Evolutionary conservation across 768 basidiomycete species (phyloP).

Genomic region (Flagelloscypha sp.): DNA sequence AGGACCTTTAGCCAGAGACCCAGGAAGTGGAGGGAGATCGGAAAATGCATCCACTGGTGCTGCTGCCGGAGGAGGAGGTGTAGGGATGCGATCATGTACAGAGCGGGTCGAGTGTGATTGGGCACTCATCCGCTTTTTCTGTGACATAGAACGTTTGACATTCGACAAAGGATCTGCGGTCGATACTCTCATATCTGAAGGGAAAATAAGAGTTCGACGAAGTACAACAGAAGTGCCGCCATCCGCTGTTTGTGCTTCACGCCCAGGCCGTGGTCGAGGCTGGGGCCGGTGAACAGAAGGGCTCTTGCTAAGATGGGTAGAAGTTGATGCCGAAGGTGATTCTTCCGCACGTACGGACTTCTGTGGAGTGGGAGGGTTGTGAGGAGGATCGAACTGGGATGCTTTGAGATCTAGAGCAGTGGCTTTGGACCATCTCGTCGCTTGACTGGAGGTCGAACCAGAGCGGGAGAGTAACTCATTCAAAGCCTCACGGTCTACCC

Average conservation of each 20-base stretch:
- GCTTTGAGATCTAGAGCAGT: too few species aligned
- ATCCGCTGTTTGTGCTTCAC: slow-evolving; percentile 28
- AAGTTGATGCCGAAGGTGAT: slow-evolving; percentile 31
- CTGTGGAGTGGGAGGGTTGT: slow-evolving; percentile 26
- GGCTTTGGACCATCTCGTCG: slow-evolving; percentile 41
- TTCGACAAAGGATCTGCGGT: slow-evolving; percentile 46
- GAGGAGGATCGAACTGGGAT: too few species aligned
- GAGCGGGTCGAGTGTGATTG: slow-evolving; percentile 59
- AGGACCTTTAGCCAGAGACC: slow-evolving; percentile 32
- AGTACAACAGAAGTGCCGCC: slow-evolving; percentile 42
- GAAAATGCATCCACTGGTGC: slow-evolving; percentile 36
- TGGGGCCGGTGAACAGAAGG: too few species aligned
- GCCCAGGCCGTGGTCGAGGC: too few species aligned
- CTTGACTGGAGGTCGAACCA: slow-evolving; percentile 52
- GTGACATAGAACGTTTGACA: slow-evolving; percentile 49
- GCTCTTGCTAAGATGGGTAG: too few species aligned
- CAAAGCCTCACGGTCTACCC: slow-evolving; percentile 63
- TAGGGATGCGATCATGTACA: slow-evolving; percentile 73
- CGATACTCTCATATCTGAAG: slow-evolving; percentile 55
- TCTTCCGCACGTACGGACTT: slow-evolving; percentile 25
- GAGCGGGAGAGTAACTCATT: slow-evolving; percentile 68
- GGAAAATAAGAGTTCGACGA: slow-evolving; percentile 73
- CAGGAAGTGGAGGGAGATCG: slow-evolving; percentile 45
- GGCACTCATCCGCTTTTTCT: slow-evolving; percentile 58
- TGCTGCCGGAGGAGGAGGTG: slow-evolving; percentile 72